Conservation (phyloP, 495 filamentous ascomycete genomes). For the Schizothecium vesticola region DNA sequence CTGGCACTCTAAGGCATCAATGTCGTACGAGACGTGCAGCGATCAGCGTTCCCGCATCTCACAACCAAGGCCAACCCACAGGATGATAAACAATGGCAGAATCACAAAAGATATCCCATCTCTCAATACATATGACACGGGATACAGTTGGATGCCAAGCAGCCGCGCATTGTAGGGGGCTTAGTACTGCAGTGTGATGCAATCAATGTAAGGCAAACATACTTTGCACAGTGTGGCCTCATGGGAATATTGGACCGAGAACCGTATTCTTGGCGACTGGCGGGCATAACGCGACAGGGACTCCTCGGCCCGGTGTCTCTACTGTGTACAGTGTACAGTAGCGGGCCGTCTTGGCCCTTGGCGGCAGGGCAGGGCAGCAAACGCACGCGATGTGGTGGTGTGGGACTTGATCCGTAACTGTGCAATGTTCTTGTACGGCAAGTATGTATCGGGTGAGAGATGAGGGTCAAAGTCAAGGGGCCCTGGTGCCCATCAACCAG, state of each 20-base stretch:
- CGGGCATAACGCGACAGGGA: not conserved
- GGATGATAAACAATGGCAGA: not conserved
- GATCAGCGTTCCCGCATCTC: constrained; percentile 15
- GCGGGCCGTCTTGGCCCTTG: not conserved
- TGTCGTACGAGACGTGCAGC: constrained; percentile 18
- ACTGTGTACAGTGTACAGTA: too few relatives aligned
- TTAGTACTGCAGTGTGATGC: not conserved
- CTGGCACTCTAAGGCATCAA: not conserved
- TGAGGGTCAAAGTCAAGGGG: not conserved
- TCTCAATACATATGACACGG: not conserved
- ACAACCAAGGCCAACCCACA: not conserved
- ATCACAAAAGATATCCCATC: not conserved
- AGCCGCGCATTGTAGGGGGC: not conserved
- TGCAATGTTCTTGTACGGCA: not conserved
- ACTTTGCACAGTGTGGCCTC: not conserved
- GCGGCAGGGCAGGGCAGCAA: not conserved
- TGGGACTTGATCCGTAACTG: not conserved
- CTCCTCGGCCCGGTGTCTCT: not conserved
- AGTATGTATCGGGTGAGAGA: not conserved
- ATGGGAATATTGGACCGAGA: not conserved
- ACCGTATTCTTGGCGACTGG: not conserved
- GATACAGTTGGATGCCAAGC: not conserved
- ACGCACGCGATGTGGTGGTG: not conserved
- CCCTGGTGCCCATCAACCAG: not conserved
- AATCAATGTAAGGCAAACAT: not conserved